phyloP scores from a whole-genome alignment of 169 alveolate genomes.

The Miamiensis avidus region DNA sequence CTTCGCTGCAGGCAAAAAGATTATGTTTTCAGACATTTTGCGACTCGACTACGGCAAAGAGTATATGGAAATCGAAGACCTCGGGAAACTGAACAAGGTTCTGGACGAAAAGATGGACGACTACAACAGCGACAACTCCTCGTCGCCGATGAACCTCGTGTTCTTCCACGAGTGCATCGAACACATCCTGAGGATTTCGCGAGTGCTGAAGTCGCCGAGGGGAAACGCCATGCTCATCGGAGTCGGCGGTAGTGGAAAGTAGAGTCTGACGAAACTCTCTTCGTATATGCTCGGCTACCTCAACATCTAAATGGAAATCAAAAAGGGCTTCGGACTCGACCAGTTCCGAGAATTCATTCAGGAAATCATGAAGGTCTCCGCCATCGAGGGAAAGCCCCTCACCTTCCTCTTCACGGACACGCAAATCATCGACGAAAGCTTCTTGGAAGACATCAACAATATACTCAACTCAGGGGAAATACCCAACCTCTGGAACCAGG shows the following conservation, averaged over 20 bases:
- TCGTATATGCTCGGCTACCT: conserved; percentile 77
- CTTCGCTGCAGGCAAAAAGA: conserved; percentile 40
- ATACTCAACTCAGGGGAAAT: conserved; percentile 91
- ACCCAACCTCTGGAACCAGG: conserved; percentile 78
- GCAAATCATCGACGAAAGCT: conserved; percentile 87
- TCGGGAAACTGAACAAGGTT: conserved; percentile 58
- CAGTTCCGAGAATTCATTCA: conserved; percentile 71
- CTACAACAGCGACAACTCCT: conserved; percentile 71
- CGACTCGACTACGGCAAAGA: conserved; percentile 66
- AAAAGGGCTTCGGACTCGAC: conserved; percentile 64
- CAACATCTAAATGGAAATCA: conserved; percentile 63
- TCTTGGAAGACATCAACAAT: conserved; percentile 92
- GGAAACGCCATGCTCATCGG: conserved; percentile 88
- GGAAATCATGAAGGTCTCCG: conserved; percentile 59
- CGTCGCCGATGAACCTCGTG: conserved; percentile 78
- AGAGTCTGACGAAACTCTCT: conserved; percentile 79
- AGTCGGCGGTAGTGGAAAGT: conserved; percentile 90
- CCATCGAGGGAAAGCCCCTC: conserved; percentile 66
- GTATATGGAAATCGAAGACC: conserved; percentile 78
- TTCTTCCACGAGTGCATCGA: conserved; percentile 84
- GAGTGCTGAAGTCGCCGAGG: conserved; percentile 82
- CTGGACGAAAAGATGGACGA: conserved; percentile 74
- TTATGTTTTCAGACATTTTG: conserved; percentile 72
- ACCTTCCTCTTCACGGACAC: conserved; percentile 87
- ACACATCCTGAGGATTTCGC: conserved; percentile 80